A percentile compares a stretch with the other conserved stretches of the same genome.
These are phyloP conservation scores for Corylus americana DNA, from an alignment of 306 rosid species.

Conservation along the genomic window DNA sequence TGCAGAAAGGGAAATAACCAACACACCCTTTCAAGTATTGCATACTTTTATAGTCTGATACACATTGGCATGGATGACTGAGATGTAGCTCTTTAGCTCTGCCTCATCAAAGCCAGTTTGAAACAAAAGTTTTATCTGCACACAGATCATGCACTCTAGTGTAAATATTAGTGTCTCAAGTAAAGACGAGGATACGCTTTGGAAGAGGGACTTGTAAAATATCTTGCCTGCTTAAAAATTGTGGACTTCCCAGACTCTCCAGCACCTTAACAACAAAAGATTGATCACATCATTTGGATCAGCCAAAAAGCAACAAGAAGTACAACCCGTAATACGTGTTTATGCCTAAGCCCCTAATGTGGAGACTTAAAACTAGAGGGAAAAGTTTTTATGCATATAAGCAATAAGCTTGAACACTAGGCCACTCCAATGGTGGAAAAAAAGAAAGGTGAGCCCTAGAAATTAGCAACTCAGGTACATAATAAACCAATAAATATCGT, in stretches of 20 bases:
- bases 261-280: conserved; percentile 55
- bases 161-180: conserved; percentile 14
- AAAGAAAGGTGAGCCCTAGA: background rate
- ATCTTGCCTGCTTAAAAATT: conserved; percentile 88
- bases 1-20: conserved; percentile 81
- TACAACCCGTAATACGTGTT: conserved; percentile 2
- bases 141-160: conserved; percentile 4
- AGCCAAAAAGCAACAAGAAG: background rate
- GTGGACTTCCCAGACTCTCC: conserved; percentile 99
- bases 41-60: conserved; percentile 99
- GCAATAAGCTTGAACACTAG: background rate
- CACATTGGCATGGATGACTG: conserved; percentile 97
- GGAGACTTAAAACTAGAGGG: background rate
- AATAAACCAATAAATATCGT: background rate
- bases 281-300: conserved; percentile 17
- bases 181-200: conserved; percentile 14
- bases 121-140: conserved; percentile 93
- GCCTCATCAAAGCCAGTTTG: conserved; percentile 97
- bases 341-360: background rate
- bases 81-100: conserved; percentile 83
- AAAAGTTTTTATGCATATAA: background rate
- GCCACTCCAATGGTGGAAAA: background rate
- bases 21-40: conserved; percentile 99
- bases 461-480: background rate
- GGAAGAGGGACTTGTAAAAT: conserved; percentile 15